phyloP scores from a whole-genome alignment of 208 protist genomes.

The Acanthamoeba lenticulata region DNA sequence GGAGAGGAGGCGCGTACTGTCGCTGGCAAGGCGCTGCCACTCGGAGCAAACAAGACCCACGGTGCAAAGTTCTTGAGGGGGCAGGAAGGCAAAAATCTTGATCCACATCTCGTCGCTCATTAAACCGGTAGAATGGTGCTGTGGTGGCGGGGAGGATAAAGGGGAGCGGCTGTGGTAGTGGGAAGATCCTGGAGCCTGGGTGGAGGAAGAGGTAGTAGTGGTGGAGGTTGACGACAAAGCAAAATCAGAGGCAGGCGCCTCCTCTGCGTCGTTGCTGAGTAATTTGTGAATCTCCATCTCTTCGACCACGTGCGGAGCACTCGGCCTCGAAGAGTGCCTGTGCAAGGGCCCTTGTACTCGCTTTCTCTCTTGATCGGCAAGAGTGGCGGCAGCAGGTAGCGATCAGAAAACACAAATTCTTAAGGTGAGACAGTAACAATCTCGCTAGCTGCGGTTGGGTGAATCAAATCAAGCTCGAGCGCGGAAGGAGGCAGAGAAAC shows the following conservation, averaged over 20 bases:
- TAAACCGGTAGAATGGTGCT: neutral
- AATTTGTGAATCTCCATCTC: constrained; percentile 40
- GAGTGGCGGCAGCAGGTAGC: no score
- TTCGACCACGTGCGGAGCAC: no score
- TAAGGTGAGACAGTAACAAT: no score
- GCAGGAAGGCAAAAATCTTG: constrained; percentile 27
- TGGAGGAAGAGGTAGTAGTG: neutral
- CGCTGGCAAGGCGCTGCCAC: neutral
- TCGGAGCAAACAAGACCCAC: constrained; percentile 2
- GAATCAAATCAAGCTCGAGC: no score
- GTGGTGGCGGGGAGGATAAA: neutral
- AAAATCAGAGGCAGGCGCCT: neutral
- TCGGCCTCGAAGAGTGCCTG: no score
- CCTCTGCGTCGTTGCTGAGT: neutral
- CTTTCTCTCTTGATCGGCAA: no score
- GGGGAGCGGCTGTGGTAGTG: neutral
- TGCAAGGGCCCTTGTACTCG: no score
- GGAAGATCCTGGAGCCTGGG: neutral
- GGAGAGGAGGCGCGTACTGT: neutral
- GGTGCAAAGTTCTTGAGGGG: neutral
- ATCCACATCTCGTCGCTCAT: constrained; percentile 48
- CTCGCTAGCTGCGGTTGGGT: no score
- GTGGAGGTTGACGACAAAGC: neutral
- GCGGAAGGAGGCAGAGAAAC: no score
- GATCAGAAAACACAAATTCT: no score